Evolutionary conservation across 164 flowering plant species (phyloP).

Genomic region (Taxillus chinensis): DNA sequence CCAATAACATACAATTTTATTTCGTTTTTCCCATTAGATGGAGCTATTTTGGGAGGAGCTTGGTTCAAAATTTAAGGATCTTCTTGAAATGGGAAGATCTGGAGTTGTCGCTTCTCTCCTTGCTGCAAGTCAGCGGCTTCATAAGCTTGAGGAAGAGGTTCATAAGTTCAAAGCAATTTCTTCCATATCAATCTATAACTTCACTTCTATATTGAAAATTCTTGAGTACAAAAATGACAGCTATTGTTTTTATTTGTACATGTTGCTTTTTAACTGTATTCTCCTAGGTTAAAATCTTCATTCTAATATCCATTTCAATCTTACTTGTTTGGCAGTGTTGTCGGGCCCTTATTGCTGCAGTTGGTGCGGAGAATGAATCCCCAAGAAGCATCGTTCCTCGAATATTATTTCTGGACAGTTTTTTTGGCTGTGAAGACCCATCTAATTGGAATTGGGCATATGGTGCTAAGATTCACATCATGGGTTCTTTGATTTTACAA

Average conservation of each 20-base stretch:
- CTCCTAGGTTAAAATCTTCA: not conserved
- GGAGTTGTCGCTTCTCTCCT: conserved; percentile 86
- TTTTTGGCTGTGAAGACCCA: conserved; percentile 43
- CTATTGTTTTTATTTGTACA: too few species aligned
- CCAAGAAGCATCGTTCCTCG: conserved; percentile 60
- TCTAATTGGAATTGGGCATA: conserved; percentile 63
- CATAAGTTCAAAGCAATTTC: not conserved
- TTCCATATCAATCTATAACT: too few species aligned
- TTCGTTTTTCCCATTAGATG: conserved; percentile 33
- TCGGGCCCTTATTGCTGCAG: conserved; percentile 72
- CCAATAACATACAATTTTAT: too few species aligned
- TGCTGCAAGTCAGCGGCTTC: conserved; percentile 71
- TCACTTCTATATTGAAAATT: too few species aligned
- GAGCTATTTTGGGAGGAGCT: conserved; percentile 72
- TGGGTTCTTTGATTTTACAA: conserved; percentile 88
- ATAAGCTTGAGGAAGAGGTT: conserved; percentile 55
- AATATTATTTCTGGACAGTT: conserved; percentile 67
- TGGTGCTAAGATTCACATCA: conserved; percentile 54
- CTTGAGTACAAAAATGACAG: too few species aligned
- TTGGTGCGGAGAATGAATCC: conserved; percentile 39
- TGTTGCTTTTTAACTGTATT: too few species aligned
- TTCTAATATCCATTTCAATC: not conserved
- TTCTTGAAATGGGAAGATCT: conserved; percentile 63
- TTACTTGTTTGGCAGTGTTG: conserved; percentile 48
- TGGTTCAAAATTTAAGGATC: conserved; percentile 59